These are phyloP conservation scores for Musa itinerans DNA, from an alignment of 176 grass and related monocot species.

Conservation along the genomic window DNA sequence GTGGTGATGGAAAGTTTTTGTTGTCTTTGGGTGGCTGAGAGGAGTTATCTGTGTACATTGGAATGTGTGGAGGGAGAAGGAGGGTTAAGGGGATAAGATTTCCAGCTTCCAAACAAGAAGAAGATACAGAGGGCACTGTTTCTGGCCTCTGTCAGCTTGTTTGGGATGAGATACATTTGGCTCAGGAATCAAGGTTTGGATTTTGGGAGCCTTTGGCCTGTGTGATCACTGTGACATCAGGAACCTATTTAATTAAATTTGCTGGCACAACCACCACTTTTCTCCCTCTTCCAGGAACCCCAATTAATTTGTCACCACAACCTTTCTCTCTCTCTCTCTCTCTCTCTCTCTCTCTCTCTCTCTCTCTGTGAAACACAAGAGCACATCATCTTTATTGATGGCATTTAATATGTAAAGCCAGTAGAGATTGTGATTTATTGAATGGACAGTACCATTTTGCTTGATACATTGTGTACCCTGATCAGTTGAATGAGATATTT, in stretches of 20 bases:
- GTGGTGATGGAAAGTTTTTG: no score
- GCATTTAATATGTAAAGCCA: constrained; percentile 23
- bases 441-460: constrained; percentile 26
- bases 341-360: constrained; percentile 12
- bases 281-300: background rate
- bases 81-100: background rate
- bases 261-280: constrained; percentile 13
- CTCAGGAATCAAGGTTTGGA: constrained; percentile 15
- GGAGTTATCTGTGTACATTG: background rate
- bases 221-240: constrained; percentile 28
- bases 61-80: constrained; percentile 1
- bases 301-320: constrained; percentile 40
- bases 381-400: constrained; percentile 27
- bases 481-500: background rate
- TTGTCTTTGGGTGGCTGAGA: no score
- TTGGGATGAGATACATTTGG: background rate
- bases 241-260: constrained; percentile 26
- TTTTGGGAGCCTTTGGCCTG: constrained; percentile 25
- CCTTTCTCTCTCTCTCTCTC: constrained; percentile 21
- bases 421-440: constrained; percentile 37
- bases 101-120: background rate
- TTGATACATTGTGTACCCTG: constrained; percentile 3
- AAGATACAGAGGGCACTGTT: background rate
- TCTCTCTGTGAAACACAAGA: constrained; percentile 16
- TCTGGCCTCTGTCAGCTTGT: no score